phyloP scores from a whole-genome alignment of 495 filamentous ascomycete genomes.

The Barbatosphaeria neglecta region DNA sequence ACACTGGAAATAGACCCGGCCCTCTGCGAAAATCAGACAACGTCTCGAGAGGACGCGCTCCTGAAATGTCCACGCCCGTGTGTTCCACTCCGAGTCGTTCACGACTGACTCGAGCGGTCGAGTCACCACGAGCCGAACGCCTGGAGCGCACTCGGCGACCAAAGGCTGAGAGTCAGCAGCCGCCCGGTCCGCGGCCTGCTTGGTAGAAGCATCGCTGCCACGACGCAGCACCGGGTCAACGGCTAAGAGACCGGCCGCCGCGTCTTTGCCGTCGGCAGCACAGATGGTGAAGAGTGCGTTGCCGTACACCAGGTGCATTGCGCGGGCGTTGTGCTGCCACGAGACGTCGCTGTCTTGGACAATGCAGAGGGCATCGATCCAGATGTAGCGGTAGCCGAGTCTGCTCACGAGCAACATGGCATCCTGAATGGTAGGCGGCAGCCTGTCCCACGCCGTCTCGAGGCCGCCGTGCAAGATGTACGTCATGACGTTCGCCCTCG shows the following conservation, averaged over 20 bases:
- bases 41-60: slow-evolving; percentile 23
- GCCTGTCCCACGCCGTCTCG: slow-evolving; percentile 1
- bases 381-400: slow-evolving; percentile 17
- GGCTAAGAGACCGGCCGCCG: slow-evolving; percentile 3
- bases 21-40: slow-evolving; percentile 18
- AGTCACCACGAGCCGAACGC: slow-evolving; percentile 5
- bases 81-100: slow-evolving; percentile 12
- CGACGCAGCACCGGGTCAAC: neutral
- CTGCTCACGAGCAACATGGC: slow-evolving; percentile 10
- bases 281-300: slow-evolving; percentile 10
- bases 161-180: neutral
- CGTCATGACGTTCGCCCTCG: slow-evolving; percentile 5
- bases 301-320: slow-evolving; percentile 10
- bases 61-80: slow-evolving; percentile 26
- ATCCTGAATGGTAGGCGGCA: slow-evolving; percentile 15
- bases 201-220: no score
- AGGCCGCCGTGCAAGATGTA: slow-evolving; percentile 8
- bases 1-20: slow-evolving; percentile 24
- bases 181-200: no score
- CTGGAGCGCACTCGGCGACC: slow-evolving; percentile 1
- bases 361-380: slow-evolving; percentile 26
- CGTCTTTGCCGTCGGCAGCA: slow-evolving; percentile 10
- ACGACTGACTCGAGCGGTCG: slow-evolving; percentile 7
- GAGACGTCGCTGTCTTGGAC: slow-evolving; percentile 13
- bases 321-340: slow-evolving; percentile 9